Evolutionary conservation across 2,329 filamentous ascomycete genomes (phyloP).

Genomic region (Trichoderma harzianum): DNA sequence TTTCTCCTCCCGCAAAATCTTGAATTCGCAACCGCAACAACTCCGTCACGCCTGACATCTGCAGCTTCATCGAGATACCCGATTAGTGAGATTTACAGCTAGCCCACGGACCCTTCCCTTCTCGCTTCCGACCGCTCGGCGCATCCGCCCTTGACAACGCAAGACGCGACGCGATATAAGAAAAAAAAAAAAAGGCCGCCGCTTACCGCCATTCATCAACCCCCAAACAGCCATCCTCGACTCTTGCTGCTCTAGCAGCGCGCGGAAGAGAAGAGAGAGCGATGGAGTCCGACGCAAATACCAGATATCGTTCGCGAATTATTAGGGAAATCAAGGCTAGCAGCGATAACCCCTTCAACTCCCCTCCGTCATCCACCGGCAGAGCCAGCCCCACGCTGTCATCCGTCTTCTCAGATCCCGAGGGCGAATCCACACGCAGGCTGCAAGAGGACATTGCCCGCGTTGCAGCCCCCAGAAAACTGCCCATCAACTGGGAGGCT

Average conservation of each 20-base stretch:
- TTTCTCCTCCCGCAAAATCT: neutral
- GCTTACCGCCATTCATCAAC: slow-evolving; percentile 19
- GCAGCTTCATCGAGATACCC: neutral
- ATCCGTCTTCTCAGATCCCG: slow-evolving; percentile 50
- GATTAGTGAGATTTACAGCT: neutral
- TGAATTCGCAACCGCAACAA: neutral
- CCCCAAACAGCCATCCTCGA: slow-evolving; percentile 18
- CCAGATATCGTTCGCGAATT: slow-evolving; percentile 46
- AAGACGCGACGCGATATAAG: neutral
- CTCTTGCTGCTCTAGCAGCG: slow-evolving; percentile 24
- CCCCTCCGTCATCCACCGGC: slow-evolving; percentile 56
- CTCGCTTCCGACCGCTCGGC: neutral
- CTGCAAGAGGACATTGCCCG: slow-evolving; percentile 49
- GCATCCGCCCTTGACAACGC: neutral
- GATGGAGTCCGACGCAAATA: slow-evolving; percentile 42
- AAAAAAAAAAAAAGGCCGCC: neutral
- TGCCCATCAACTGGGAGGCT: slow-evolving; percentile 43
- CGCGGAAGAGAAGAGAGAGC: slow-evolving; percentile 24
- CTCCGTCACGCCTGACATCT: neutral
- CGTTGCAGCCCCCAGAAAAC: slow-evolving; percentile 39
- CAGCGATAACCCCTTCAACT: slow-evolving; percentile 56
- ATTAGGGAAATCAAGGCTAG: slow-evolving; percentile 52
- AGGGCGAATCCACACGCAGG: slow-evolving; percentile 52
- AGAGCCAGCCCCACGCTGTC: slow-evolving; percentile 53
- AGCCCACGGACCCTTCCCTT: neutral